Base-by-base conservation (phyloP, 768 basidiomycete genomes). In the Calocybe indica region DNA sequence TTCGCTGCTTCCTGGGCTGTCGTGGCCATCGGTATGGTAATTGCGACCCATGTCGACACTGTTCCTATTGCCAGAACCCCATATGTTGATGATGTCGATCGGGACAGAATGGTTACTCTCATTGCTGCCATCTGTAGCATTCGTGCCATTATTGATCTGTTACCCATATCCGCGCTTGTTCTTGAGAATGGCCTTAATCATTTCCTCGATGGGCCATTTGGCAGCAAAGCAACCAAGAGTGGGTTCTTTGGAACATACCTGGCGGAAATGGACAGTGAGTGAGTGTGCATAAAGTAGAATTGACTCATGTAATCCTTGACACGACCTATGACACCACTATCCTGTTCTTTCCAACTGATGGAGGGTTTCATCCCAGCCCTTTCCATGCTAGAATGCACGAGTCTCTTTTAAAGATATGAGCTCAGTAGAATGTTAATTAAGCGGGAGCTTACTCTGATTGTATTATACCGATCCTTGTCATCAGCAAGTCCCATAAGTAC, bases 131-230 rank as follows among this genome's bases (percentile, higher is more conserved):
- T 9, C 9, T 37, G 35, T 9, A 9, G 9, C n/a, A 9, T 37
- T 37, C 35, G 9, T 37, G 35, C 9, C 9, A 9, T 37, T 40
- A 40, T 40, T 28, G 6, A 6, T 8, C 13, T 40, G 13, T n/a
- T 40, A 13, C 13, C 39, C 13, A 42, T 48, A 42, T 7, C n/a
- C 47, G 12, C 31, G 40, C 33, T 33, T 39, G 39, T 48, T 48
- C 47, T 48, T 48, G 30, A 42, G 36, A 29, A 41, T 40, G 3
- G 32, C n/a, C 39, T 48, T 48, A 40, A 42, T 29, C 15, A 48
- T 41, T 35, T 48, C 47, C 37, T 48, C 14, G 30, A 48, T 48
- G 30, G 40, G 39, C 47, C 47, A 42, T 37, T 9, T n/a, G 9
- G 9, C 9, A n/a, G 35, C 35, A 37, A 37, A 37, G 9, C n/a